A percentile compares a stretch with the other conserved stretches of the same genome.
Evolutionary conservation across 192 early-diverging fungal genomes (phyloP).

Genomic region (Coemansia sp.): DNA sequence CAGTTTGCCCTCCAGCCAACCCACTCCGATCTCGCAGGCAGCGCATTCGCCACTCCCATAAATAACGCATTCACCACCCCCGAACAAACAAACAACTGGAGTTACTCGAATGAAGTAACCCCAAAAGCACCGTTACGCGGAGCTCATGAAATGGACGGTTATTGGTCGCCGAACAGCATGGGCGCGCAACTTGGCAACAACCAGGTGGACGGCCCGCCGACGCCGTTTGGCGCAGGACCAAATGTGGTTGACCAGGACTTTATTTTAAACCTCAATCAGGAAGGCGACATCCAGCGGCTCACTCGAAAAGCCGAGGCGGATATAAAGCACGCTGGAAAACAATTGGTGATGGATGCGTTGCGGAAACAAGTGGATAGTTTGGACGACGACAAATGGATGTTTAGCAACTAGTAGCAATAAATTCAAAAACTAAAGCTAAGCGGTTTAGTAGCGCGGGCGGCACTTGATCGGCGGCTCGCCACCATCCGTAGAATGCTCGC

Average conservation of each 20-base stretch:
- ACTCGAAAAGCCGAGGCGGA: constrained; percentile 36
- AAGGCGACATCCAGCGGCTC: constrained; percentile 38
- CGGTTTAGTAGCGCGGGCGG: constrained; percentile 14
- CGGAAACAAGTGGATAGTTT: constrained; percentile 28
- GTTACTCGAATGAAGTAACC: background rate
- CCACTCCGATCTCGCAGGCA: background rate
- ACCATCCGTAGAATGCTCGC: background rate
- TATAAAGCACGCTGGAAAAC: constrained; percentile 17
- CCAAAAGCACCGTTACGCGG: background rate
- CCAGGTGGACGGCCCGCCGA: constrained; percentile 8
- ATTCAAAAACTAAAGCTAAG: background rate
- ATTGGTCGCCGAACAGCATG: background rate
- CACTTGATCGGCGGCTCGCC: constrained; percentile 12
- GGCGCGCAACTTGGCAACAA: too few species aligned
- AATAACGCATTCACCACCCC: background rate
- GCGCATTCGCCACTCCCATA: constrained; percentile 15
- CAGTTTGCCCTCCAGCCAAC: constrained; percentile 2
- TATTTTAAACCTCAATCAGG: constrained; percentile 42
- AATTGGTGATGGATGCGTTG: constrained; percentile 24
- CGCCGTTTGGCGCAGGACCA: constrained; percentile 3
- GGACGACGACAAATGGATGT: constrained; percentile 43
- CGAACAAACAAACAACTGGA: background rate
- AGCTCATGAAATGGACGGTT: background rate
- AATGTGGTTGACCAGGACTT: constrained; percentile 34
- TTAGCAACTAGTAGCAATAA: background rate